Evolutionary conservation across 495 filamentous ascomycete genomes (phyloP).

Genomic region (Hypoxylon fuscum): DNA sequence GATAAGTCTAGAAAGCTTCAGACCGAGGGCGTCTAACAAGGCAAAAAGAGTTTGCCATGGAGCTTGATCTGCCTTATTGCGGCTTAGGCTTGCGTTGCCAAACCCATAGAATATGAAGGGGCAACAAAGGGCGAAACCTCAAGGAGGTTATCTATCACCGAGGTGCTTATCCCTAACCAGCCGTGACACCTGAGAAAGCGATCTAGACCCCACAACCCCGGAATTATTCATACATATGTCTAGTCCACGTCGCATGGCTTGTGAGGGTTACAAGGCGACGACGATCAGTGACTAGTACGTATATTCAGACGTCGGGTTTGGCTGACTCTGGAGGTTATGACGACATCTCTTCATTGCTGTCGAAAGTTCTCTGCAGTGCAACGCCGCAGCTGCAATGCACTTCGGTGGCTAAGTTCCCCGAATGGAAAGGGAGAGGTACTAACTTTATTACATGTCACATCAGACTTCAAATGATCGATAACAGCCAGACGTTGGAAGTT

Average conservation of each 20-base stretch:
- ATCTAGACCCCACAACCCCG: slow-evolving; percentile 15
- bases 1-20: slow-evolving; percentile 1
- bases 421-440: slow-evolving; percentile 1
- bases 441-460: not conserved
- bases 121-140: not conserved
- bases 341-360: slow-evolving; percentile 23
- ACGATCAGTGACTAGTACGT: slow-evolving; percentile 2
- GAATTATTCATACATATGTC: not conserved
- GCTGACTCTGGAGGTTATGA: slow-evolving; percentile 12
- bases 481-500: not conserved
- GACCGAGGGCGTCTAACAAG: slow-evolving; percentile 6
- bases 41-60: not conserved
- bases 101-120: not conserved
- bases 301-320: not conserved
- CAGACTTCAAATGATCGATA: not conserved
- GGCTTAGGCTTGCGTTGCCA: slow-evolving; percentile 25
- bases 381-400: slow-evolving; percentile 27
- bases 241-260: slow-evolving; percentile 16
- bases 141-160: not conserved
- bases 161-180: not conserved
- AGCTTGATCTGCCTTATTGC: slow-evolving; percentile 22
- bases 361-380: slow-evolving; percentile 33
- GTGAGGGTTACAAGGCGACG: slow-evolving; percentile 10
- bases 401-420: slow-evolving; percentile 8
- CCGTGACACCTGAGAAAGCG: not conserved